Conservation (phyloP, 495 filamentous ascomycete genomes). For the Hyaloscypha bicolor region DNA sequence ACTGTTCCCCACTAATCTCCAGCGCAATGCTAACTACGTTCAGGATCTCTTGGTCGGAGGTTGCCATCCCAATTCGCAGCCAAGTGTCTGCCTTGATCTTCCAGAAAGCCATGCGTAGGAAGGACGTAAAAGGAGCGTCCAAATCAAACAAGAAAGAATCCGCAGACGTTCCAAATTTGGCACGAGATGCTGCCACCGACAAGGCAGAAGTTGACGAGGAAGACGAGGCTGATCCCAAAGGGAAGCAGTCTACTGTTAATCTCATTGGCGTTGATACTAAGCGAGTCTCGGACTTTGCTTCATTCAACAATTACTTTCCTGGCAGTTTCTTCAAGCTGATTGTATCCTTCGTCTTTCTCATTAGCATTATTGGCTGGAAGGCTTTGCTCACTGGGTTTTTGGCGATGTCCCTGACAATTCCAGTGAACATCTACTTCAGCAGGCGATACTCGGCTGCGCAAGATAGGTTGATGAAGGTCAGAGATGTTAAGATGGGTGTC, state of each 20-base stretch:
- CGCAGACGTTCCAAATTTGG: slow-evolving; percentile 19
- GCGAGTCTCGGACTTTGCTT: slow-evolving; percentile 70
- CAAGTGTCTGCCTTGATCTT: slow-evolving; percentile 76
- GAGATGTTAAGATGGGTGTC: slow-evolving; percentile 76
- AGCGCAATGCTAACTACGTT: background rate
- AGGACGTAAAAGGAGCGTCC: slow-evolving; percentile 67
- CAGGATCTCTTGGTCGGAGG: slow-evolving; percentile 56
- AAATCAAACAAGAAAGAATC: slow-evolving; percentile 43
- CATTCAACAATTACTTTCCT: slow-evolving; percentile 67
- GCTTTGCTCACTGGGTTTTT: slow-evolving; percentile 68
- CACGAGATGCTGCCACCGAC: slow-evolving; percentile 19
- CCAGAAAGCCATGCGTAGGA: slow-evolving; percentile 75
- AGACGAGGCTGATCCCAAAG: slow-evolving; percentile 61
- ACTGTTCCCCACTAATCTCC: background rate
- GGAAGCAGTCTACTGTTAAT: slow-evolving; percentile 78
- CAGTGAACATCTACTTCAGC: slow-evolving; percentile 69
- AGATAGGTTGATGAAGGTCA: slow-evolving; percentile 74
- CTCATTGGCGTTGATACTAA: slow-evolving; percentile 77
- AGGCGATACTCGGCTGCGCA: slow-evolving; percentile 68
- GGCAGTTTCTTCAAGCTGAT: slow-evolving; percentile 60
- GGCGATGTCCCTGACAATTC: slow-evolving; percentile 63
- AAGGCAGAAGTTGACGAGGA: slow-evolving; percentile 42
- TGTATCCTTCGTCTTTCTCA: slow-evolving; percentile 66
- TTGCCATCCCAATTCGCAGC: slow-evolving; percentile 66
- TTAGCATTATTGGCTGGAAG: slow-evolving; percentile 72